A percentile compares a stretch with the other conserved stretches of the same genome.
Evolutionary conservation across 2,329 filamentous ascomycete genomes (phyloP).

Genomic region (Paracamarosporium sp.): DNA sequence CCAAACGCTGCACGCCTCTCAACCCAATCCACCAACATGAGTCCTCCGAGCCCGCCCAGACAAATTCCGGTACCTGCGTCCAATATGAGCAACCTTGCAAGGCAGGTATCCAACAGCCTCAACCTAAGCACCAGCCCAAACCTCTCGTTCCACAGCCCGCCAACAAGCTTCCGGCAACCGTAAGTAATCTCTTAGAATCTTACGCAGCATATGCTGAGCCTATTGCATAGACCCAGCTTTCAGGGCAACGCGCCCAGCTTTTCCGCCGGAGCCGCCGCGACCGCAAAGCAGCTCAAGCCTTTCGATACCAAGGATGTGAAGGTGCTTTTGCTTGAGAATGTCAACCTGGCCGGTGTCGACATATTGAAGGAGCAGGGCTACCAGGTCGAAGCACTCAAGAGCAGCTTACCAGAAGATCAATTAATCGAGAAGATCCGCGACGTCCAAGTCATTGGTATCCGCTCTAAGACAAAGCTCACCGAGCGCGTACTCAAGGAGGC

Average conservation of each 20-base stretch:
- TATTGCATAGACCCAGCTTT: conserved; percentile 22
- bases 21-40: conserved; percentile 25
- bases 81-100: conserved; percentile 41
- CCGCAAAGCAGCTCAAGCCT: conserved; percentile 83
- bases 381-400: conserved; percentile 91
- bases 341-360: conserved; percentile 87
- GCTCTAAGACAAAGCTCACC: conserved; percentile 95
- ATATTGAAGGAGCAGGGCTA: conserved; percentile 88
- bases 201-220: background rate
- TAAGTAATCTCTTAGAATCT: background rate
- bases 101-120: conserved; percentile 65
- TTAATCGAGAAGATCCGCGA: conserved; percentile 98
- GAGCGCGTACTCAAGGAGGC: conserved; percentile 84
- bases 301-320: conserved; percentile 97
- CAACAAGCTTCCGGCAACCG: conserved; percentile 61
- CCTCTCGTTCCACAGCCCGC: conserved; percentile 75
- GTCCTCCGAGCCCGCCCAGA: conserved; percentile 38
- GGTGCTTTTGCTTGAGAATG: conserved; percentile 93
- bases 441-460: conserved; percentile 96
- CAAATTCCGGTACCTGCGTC: conserved; percentile 36
- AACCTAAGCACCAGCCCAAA: conserved; percentile 78
- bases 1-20: background rate
- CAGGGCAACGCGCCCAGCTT: conserved; percentile 46
- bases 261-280: conserved; percentile 30
- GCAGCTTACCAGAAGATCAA: conserved; percentile 87